Evolutionary conservation across 2,329 filamentous ascomycete species (phyloP).

Genomic region (Remersonia thermophila): DNA sequence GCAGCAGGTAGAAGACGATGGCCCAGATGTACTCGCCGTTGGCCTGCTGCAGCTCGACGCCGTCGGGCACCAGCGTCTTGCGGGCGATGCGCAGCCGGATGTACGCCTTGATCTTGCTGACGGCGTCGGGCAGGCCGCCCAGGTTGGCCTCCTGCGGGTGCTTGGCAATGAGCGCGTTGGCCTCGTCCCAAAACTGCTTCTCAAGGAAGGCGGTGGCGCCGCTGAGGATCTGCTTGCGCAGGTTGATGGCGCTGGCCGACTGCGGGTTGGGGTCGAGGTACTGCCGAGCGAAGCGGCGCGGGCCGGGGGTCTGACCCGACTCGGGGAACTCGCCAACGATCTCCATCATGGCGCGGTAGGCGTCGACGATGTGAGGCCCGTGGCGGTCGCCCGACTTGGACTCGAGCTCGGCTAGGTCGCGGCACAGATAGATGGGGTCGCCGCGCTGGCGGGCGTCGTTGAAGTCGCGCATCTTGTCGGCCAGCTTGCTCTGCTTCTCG

Average conservation of each 20-base stretch:
- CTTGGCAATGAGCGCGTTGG: conserved; percentile 66
- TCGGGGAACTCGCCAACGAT: conserved; percentile 63
- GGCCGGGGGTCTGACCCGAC: conserved; percentile 50
- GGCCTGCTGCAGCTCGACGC: conserved; percentile 65
- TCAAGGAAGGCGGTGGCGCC: conserved; percentile 75
- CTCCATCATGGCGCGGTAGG: conserved; percentile 68
- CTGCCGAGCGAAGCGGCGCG: conserved; percentile 62
- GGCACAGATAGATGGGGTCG: conserved; percentile 57
- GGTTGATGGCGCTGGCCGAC: conserved; percentile 48
- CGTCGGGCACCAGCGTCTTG: conserved; percentile 75
- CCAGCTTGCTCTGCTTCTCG: conserved; percentile 74
- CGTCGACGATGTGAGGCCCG: conserved; percentile 63
- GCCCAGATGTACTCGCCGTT: conserved; percentile 85
- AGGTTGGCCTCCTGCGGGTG: conserved; percentile 81
- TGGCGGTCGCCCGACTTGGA: conserved; percentile 56
- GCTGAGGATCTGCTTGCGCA: conserved; percentile 67
- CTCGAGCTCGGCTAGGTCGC: conserved; percentile 66
- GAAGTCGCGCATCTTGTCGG: conserved; percentile 65
- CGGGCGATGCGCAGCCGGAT: conserved; percentile 68
- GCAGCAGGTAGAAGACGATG: conserved; percentile 80
- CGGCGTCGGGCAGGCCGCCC: conserved; percentile 74
- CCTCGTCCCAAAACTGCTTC: conserved; percentile 62
- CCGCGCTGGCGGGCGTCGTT: conserved; percentile 61
- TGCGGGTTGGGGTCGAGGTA: conserved; percentile 66
- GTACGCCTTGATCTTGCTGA: conserved; percentile 87